Evolutionary conservation across 2,329 filamentous ascomycete genomes (phyloP), one percentile per base, ranked within the genome.

Genomic region (Nannizzia gypsea): DNA sequence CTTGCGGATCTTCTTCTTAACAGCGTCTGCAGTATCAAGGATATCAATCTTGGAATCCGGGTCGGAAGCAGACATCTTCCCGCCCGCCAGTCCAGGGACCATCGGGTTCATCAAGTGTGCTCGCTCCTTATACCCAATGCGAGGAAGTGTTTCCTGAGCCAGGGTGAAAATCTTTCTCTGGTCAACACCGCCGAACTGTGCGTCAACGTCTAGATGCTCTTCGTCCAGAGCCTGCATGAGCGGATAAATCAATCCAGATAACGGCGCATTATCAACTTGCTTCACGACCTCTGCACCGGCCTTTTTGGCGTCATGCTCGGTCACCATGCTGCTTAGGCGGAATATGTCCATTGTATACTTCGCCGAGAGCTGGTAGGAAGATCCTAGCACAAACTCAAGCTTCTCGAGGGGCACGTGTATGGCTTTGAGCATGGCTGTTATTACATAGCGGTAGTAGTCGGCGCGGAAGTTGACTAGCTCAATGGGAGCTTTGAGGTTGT

Each of bases 211-310:
- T 2, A 99, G 79, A 78, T 96, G 85, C 76, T 93, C 81, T 76
- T 97, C 92, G 69, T 97, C 92, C 54, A 97, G 77, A 0, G 88
- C 88, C 75, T 97, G 93, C 75, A 99, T 85, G 55, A 95, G 79
- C 0, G 89, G 89, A 78, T 95, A 95, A 63, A 92, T 81, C 11
- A 92, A 79, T 0, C 88, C 89, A 60, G 81, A 84, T 59, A 95
- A 72, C 2, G 87, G 82, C 8, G 87, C 83, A 68, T 92, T 90
- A 60, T 83, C 82, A 2, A 87, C 84, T 77, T 97, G 90, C 80
- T 97, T 97, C 65, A 99, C 92, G 6, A 97, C 84, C 74, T 97
- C 93, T 1, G 90, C 88, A 42, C 92, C 92, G 0, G 92, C 91
- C 74, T 90, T 93, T 74, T 90, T 89, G 15, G 90, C 89, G 69